Percentiles rank a stretch among this genome's conserved stretches.
Evolutionary conservation across 768 basidiomycete genomes (phyloP).

Genomic region (Candolleomyces aberdarensis): DNA sequence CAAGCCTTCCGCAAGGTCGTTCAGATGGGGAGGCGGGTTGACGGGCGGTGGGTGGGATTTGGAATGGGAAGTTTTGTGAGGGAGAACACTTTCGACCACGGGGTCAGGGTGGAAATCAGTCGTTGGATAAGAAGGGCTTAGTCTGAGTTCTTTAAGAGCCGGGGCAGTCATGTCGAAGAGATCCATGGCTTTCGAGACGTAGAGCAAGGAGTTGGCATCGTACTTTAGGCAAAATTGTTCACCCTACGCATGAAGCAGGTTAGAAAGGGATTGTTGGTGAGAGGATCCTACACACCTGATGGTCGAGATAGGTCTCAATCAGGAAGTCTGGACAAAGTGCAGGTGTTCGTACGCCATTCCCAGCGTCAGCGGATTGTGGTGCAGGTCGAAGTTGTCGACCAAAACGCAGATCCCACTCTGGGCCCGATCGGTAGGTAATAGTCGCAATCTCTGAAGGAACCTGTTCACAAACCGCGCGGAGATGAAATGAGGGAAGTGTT

Average conservation of each 20-base stretch:
- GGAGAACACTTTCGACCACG: constrained; percentile 12
- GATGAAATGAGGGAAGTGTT: not conserved
- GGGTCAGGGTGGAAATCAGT: constrained; percentile 14
- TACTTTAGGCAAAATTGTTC: constrained; percentile 98
- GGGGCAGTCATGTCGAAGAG: constrained; percentile 91
- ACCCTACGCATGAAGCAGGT: constrained; percentile 48
- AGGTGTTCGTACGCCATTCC: constrained; percentile 46
- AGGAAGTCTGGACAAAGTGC: constrained; percentile 95
- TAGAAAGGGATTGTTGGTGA: constrained; percentile 21
- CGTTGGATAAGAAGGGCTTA: constrained; percentile 34
- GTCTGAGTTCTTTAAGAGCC: constrained; percentile 65
- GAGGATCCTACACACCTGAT: constrained; percentile 69
- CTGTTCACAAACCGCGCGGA: not conserved
- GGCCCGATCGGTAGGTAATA: constrained; percentile 97
- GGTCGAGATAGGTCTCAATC: constrained; percentile 98
- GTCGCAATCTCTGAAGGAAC: constrained; percentile 85
- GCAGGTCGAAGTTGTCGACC: constrained; percentile 65
- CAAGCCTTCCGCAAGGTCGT: constrained; percentile 77
- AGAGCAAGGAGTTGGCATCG: constrained; percentile 98
- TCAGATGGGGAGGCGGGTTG: constrained; percentile 72
- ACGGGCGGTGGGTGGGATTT: constrained; percentile 72
- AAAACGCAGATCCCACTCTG: constrained; percentile 99
- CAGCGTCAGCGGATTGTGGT: constrained; percentile 29
- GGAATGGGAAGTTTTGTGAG: constrained; percentile 47
- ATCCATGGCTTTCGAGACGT: constrained; percentile 99